phyloP scores from a whole-genome alignment of 768 basidiomycete species.

The Lanmaoa rubissima region DNA sequence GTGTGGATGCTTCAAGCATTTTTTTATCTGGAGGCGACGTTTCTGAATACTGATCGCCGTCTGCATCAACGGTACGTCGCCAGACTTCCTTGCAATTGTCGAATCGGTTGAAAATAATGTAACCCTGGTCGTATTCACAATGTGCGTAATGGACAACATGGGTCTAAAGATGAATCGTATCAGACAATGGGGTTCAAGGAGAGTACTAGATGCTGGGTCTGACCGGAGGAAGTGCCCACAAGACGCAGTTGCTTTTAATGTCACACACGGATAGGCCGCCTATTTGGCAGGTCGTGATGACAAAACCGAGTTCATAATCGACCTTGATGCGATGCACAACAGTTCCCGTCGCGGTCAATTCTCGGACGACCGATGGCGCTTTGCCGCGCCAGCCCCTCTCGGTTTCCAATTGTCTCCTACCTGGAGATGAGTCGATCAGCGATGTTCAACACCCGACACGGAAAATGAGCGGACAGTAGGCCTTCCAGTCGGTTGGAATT shows the following conservation, averaged over 20 bases:
- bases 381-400: conserved; percentile 55
- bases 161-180: conserved; percentile 2
- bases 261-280: conserved; percentile 64
- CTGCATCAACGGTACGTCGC: conserved; percentile 44
- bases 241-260: conserved; percentile 41
- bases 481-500: conserved; percentile 51
- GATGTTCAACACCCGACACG: background rate
- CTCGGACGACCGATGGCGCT: conserved; percentile 39
- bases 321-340: conserved; percentile 74
- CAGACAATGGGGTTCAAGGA: background rate
- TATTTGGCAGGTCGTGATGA: conserved; percentile 52
- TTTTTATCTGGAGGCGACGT: conserved; percentile 35
- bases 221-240: conserved; percentile 68
- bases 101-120: conserved; percentile 63
- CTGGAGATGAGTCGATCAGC: conserved; percentile 33
- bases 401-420: conserved; percentile 43
- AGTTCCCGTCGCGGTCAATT: conserved; percentile 34
- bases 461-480: conserved; percentile 46
- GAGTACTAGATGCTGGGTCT: conserved; percentile 17
- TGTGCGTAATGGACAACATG: conserved; percentile 47
- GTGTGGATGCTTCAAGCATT: conserved; percentile 21
- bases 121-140: conserved; percentile 71
- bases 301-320: conserved; percentile 57
- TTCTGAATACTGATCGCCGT: conserved; percentile 18
- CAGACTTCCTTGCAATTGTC: conserved; percentile 68